These are phyloP conservation scores for Xenoacremonium recifei DNA, from an alignment of 2,329 filamentous ascomycete genomes.

Conservation along the genomic window DNA sequence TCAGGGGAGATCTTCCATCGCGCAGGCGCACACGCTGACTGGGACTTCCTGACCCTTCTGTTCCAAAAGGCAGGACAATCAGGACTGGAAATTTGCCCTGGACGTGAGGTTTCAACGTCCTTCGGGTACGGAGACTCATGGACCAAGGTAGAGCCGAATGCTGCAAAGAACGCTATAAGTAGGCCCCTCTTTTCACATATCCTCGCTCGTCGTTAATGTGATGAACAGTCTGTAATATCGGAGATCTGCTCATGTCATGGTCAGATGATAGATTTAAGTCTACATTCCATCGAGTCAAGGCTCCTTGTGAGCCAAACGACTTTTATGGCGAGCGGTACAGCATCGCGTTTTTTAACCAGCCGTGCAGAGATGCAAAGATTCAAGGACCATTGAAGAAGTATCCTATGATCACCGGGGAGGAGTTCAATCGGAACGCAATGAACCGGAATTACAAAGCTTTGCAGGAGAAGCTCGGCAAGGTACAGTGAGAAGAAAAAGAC, in stretches of 20 bases:
- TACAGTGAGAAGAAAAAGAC: too few relatives aligned
- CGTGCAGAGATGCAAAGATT: slow-evolving; percentile 55
- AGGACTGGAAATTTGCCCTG: slow-evolving; percentile 64
- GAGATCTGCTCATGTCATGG: slow-evolving; percentile 66
- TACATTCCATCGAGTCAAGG: slow-evolving; percentile 64
- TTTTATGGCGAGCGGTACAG: slow-evolving; percentile 62
- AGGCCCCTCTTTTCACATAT: too few relatives aligned
- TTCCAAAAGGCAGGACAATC: slow-evolving; percentile 61
- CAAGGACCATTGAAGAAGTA: slow-evolving; percentile 64
- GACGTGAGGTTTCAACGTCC: slow-evolving; percentile 57
- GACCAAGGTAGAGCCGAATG: slow-evolving; percentile 63
- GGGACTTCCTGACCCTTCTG: slow-evolving; percentile 61
- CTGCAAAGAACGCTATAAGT: too few relatives aligned
- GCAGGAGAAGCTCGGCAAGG: too few relatives aligned
- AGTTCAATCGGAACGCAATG: slow-evolving; percentile 48
- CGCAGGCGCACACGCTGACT: slow-evolving; percentile 63
- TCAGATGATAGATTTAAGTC: slow-evolving; percentile 67
- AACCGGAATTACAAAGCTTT: neutral
- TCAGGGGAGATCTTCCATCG: slow-evolving; percentile 48
- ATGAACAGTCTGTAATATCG: slow-evolving; percentile 64
- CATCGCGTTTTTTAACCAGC: slow-evolving; percentile 67
- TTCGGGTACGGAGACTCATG: slow-evolving; percentile 60
- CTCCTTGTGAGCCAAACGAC: slow-evolving; percentile 52
- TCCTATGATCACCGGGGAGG: slow-evolving; percentile 55
- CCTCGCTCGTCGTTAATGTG: slow-evolving; percentile 40